These are phyloP conservation scores for Cordia subcordata DNA, from an alignment of 257 asterid species.

Conservation along the genomic window DNA sequence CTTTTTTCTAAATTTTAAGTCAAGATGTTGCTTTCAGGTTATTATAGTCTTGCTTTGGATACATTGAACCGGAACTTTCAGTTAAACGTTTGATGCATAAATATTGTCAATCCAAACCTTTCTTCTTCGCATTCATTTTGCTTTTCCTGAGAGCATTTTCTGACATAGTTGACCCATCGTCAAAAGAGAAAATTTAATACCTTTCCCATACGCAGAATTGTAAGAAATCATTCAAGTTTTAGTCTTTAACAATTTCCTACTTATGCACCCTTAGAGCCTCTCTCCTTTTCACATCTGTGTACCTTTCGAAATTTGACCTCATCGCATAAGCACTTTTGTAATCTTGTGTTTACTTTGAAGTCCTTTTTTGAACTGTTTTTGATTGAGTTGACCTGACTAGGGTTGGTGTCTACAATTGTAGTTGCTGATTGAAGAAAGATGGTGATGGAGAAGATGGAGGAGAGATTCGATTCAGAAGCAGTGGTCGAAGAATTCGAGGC, in stretches of 20 bases:
- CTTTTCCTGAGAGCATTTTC: too few species aligned
- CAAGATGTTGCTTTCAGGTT: too few species aligned
- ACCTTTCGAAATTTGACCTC: conserved; percentile 5
- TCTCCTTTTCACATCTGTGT: conserved; percentile 12
- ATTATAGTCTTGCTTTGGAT: too few species aligned
- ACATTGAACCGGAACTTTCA: too few species aligned
- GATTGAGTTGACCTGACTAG: not conserved
- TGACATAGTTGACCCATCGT: conserved; percentile 31
- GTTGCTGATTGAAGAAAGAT: conserved; percentile 7
- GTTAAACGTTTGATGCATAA: too few species aligned
- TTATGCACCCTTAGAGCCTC: conserved; percentile 17
- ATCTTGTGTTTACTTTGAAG: not conserved
- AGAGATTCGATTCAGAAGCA: conserved; percentile 51
- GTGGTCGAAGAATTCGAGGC: conserved; percentile 74
- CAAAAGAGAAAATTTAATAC: conserved; percentile 19
- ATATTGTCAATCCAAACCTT: too few species aligned
- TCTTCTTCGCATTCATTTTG: too few species aligned
- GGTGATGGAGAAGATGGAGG: conserved; percentile 63
- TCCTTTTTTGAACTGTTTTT: conserved; percentile 3
- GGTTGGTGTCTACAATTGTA: conserved; percentile 16
- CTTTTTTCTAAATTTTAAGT: too few species aligned
- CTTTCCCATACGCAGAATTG: conserved; percentile 21
- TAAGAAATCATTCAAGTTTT: too few species aligned
- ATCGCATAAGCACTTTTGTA: not conserved
- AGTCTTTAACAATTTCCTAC: not conserved